A percentile compares a stretch with the other conserved stretches of the same genome.
phyloP scores from a whole-genome alignment of 2,329 filamentous ascomycete genomes.

The Dactylellina sp. region DNA sequence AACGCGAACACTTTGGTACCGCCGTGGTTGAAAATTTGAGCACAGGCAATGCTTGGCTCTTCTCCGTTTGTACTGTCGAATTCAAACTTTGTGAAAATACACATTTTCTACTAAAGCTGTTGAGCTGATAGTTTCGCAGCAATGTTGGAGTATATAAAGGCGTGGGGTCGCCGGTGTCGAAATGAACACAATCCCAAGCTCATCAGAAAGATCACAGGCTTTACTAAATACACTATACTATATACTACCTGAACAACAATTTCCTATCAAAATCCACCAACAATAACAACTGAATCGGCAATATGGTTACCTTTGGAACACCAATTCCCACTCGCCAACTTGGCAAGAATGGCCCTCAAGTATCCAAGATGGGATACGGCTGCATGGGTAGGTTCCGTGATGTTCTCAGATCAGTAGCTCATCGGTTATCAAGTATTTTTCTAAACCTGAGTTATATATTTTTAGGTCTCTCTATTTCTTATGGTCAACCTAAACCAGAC shows the following conservation, averaged over 20 bases:
- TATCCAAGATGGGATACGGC: conserved; percentile 61
- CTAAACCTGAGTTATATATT: conserved; percentile 10
- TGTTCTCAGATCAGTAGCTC: no score
- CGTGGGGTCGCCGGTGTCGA: background rate
- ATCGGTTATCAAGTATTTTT: background rate
- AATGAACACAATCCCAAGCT: background rate
- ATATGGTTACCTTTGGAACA: conserved; percentile 49
- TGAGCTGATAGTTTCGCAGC: no score
- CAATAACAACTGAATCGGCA: conserved; percentile 2
- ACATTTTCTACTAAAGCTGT: no score
- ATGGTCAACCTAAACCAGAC: conserved; percentile 63
- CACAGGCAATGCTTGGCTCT: no score
- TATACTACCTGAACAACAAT: background rate
- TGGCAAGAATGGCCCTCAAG: conserved; percentile 61
- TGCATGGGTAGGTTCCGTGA: conserved; percentile 58
- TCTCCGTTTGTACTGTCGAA: no score
- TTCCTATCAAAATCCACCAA: conserved; percentile 19
- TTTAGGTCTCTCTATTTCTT: conserved; percentile 60
- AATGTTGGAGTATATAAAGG: conserved; percentile 23
- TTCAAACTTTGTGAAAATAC: no score
- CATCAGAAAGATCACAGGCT: conserved; percentile 4
- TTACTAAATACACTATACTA: background rate
- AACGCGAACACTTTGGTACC: no score
- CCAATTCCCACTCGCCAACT: conserved; percentile 60
- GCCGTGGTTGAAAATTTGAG: no score